A percentile compares a stretch with the other conserved stretches of the same genome.
These are phyloP conservation scores for Fusarium cyanostomum DNA, from an alignment of 2,329 filamentous ascomycete genomes.

Conservation along the genomic window DNA sequence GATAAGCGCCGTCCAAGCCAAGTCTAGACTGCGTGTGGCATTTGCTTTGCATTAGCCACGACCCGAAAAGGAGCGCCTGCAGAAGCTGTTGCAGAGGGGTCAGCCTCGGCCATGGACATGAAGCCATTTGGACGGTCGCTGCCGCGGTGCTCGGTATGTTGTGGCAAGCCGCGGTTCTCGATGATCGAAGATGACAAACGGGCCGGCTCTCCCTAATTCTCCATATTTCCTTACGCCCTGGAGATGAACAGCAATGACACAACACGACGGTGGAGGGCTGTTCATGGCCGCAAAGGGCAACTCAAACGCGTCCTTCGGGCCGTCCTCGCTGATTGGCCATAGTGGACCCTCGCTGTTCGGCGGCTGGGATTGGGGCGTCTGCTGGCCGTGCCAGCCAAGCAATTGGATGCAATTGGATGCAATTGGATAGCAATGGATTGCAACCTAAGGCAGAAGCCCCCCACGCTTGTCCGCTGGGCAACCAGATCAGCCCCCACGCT, in stretches of 20 bases:
- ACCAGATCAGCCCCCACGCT: slow-evolving; percentile 41
- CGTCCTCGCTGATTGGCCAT: slow-evolving; percentile 18
- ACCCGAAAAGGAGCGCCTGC: slow-evolving; percentile 15
- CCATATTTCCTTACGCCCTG: slow-evolving; percentile 28
- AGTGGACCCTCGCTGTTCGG: neutral
- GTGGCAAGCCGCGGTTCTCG: slow-evolving; percentile 37
- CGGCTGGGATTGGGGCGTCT: slow-evolving; percentile 23
- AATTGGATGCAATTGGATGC: slow-evolving; percentile 9
- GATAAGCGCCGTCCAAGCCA: slow-evolving; percentile 12
- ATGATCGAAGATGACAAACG: slow-evolving; percentile 23
- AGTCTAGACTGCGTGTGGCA: slow-evolving; percentile 23
- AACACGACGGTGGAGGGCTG: slow-evolving; percentile 11
- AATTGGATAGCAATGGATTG: too few species aligned
- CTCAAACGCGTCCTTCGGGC: slow-evolving; percentile 6
- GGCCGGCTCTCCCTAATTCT: slow-evolving; percentile 26
- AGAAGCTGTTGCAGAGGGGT: neutral
- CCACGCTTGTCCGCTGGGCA: slow-evolving; percentile 10
- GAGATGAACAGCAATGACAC: slow-evolving; percentile 5
- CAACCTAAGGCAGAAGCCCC: too few species aligned
- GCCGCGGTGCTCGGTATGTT: slow-evolving; percentile 34
- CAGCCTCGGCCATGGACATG: slow-evolving; percentile 11
- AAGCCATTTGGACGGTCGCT: slow-evolving; percentile 19
- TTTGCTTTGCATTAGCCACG: slow-evolving; percentile 20
- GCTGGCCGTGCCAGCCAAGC: slow-evolving; percentile 8
- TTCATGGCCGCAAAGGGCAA: slow-evolving; percentile 27